Conservation (phyloP, 1,284 basidiomycete genomes). For the Ceratobasidium papillatum region DNA sequence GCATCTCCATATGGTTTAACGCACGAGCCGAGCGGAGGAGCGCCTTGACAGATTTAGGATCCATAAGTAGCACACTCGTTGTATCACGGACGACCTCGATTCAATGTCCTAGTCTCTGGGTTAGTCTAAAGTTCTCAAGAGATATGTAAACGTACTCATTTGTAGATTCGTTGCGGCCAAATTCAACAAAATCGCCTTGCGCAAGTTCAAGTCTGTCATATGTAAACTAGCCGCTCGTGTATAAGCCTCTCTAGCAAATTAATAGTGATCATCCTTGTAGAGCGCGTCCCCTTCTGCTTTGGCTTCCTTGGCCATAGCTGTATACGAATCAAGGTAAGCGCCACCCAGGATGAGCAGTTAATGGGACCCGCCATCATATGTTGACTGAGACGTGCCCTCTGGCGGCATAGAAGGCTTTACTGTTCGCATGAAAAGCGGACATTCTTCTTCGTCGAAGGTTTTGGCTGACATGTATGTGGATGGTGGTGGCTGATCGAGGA, state of each 20-base stretch:
- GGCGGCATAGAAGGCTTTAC: neutral
- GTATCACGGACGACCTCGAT: neutral
- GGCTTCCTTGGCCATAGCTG: neutral
- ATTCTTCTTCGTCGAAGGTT: neutral
- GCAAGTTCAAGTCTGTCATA: neutral
- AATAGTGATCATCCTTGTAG: neutral
- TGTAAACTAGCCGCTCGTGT: neutral
- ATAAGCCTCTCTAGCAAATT: neutral
- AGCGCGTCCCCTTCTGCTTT: neutral
- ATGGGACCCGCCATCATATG: neutral
- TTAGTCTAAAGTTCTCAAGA: neutral
- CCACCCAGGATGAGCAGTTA: neutral
- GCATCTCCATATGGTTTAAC: neutral
- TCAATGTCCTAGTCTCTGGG: neutral
- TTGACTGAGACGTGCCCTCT: neutral
- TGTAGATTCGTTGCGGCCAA: neutral
- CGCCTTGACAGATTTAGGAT: conserved; percentile 1
- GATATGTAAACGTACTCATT: neutral
- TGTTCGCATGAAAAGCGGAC: neutral
- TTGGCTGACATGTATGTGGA: neutral
- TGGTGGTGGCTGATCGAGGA: neutral
- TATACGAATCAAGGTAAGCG: neutral
- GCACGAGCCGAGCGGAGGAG: neutral
- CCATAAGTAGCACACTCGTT: neutral
- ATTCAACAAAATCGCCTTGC: neutral